Percentiles rank a stretch among this genome's conserved stretches.
Conservation (phyloP, 2,329 filamentous ascomycete species). For the Coniella lustricola region DNA sequence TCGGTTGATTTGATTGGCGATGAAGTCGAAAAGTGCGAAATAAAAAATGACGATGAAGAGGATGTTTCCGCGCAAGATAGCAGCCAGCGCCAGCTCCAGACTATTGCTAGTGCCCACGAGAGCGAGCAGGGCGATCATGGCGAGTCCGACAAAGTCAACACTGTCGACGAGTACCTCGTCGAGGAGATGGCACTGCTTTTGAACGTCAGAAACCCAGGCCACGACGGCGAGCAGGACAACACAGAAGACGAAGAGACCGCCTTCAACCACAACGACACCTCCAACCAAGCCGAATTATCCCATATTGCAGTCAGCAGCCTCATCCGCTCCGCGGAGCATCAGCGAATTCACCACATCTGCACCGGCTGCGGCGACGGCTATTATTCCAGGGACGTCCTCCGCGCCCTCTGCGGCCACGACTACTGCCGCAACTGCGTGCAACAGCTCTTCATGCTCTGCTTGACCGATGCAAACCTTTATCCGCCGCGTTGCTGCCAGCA, state of each 20-base stretch:
- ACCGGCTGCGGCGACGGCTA: neutral
- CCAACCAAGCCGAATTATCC: neutral
- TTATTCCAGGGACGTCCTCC: neutral
- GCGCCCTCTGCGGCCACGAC: neutral
- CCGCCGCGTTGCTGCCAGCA: conserved; percentile 2
- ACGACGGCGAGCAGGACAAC: no score
- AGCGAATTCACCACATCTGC: no score
- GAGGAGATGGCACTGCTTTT: no score
- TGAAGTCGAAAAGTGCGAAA: no score
- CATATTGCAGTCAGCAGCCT: no score
- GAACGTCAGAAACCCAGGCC: no score
- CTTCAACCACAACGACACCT: neutral
- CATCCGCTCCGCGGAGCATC: neutral
- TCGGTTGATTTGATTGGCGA: no score
- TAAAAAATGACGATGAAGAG: neutral
- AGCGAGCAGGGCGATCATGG: no score
- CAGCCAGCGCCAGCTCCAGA: neutral
- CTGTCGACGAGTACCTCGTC: no score
- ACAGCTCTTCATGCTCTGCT: neutral
- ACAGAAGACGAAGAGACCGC: no score
- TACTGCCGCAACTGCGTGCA: conserved; percentile 7
- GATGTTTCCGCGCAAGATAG: neutral
- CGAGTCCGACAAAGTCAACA: no score
- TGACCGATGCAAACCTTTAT: neutral
- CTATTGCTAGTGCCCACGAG: neutral